These are phyloP conservation scores for Auriscalpium vulgare DNA, from an alignment of 768 basidiomycete species.

Conservation along the genomic window DNA sequence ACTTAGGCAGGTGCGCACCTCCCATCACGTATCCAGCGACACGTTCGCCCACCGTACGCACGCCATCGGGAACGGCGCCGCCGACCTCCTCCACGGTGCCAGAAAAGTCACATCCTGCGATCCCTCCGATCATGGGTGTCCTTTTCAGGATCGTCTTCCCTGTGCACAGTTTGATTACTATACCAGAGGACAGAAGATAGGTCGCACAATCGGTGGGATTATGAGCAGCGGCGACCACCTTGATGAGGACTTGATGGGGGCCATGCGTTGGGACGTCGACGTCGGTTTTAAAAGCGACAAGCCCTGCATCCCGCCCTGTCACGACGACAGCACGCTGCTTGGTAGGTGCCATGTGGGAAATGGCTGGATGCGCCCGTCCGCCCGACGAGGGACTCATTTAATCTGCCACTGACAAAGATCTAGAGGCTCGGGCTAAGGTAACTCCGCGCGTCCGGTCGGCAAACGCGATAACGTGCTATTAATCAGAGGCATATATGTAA, in stretches of 20 bases:
- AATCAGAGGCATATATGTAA: too few relatives aligned
- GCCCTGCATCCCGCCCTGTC: too few relatives aligned
- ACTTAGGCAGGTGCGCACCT: neutral
- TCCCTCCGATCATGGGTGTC: neutral
- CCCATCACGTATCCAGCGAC: slow-evolving; percentile 4
- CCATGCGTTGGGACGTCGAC: neutral
- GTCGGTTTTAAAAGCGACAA: too few relatives aligned
- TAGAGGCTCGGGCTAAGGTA: too few relatives aligned
- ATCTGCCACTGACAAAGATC: too few relatives aligned
- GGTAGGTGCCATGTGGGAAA: too few relatives aligned
- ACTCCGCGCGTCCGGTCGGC: too few relatives aligned
- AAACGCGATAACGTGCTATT: too few relatives aligned
- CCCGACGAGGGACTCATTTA: too few relatives aligned
- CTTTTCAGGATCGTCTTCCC: neutral
- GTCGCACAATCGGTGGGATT: slow-evolving; percentile 2
- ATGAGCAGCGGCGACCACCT: slow-evolving; percentile 1
- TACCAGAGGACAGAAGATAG: too few relatives aligned
- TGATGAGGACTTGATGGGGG: neutral
- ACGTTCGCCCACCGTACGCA: slow-evolving; percentile 11
- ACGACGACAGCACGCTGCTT: too few relatives aligned
- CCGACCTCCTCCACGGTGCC: slow-evolving; percentile 13
- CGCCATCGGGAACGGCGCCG: slow-evolving; percentile 4
- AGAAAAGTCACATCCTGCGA: slow-evolving; percentile 11
- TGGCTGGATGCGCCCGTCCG: too few relatives aligned
- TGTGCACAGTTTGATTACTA: neutral